Evolutionary conservation across 2,329 filamentous ascomycete species (phyloP).

Genomic region (Celoporthe dispersa): DNA sequence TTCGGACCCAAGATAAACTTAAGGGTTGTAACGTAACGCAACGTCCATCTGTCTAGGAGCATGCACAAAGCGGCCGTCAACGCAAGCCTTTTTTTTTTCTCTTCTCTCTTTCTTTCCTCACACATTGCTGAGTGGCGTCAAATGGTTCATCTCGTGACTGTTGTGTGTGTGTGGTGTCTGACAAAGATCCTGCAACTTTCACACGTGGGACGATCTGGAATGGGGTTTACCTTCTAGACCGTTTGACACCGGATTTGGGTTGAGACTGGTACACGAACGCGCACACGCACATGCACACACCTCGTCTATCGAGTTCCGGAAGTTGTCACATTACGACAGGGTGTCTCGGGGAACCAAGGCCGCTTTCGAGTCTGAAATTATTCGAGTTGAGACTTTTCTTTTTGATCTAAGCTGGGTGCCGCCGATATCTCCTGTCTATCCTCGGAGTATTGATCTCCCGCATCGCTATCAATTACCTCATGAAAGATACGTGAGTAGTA

Average conservation of each 20-base stretch:
- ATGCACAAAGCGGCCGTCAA: conserved; percentile 20
- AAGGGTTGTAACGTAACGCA: background rate
- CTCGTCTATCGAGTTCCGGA: background rate
- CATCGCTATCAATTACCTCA: background rate
- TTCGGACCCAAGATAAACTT: background rate
- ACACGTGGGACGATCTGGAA: background rate
- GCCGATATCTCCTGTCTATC: background rate
- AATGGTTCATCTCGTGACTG: background rate
- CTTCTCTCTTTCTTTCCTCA: conserved; percentile 4
- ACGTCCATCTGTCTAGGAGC: background rate
- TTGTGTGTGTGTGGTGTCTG: background rate
- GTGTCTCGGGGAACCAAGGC: background rate
- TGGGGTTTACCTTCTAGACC: background rate
- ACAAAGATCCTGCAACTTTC: conserved; percentile 2
- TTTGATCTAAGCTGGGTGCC: background rate
- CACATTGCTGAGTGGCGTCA: conserved; percentile 43
- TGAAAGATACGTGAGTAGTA: background rate
- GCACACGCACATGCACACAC: background rate
- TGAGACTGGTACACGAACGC: background rate
- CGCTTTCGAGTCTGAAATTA: background rate
- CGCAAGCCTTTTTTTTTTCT: conserved; percentile 14
- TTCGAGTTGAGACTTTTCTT: background rate
- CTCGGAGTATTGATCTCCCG: background rate
- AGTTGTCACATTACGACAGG: background rate
- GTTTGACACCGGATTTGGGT: background rate